A percentile compares a stretch with the other conserved stretches of the same genome.
phyloP scores from a whole-genome alignment of 2,329 filamentous ascomycete species.

The Falciphora oryzae region DNA sequence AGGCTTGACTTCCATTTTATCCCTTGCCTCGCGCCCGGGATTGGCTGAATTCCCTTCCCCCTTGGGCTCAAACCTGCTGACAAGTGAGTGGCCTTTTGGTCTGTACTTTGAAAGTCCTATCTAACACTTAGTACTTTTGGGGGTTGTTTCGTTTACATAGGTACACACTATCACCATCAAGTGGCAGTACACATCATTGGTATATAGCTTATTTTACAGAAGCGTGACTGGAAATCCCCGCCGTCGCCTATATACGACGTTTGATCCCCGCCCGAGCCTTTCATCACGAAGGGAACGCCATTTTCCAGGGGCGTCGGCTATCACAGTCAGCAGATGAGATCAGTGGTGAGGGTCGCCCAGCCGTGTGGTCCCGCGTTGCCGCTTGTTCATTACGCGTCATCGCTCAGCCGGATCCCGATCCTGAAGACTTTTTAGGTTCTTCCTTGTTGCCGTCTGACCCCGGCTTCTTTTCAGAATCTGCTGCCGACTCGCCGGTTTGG shows the following conservation, averaged over 20 bases:
- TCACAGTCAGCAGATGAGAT: neutral
- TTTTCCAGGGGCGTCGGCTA: neutral
- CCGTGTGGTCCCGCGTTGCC: too few species aligned
- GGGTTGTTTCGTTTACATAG: neutral
- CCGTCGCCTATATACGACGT: neutral
- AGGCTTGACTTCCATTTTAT: neutral
- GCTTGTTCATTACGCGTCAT: neutral
- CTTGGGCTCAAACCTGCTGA: neutral
- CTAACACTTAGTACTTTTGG: neutral
- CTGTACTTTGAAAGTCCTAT: neutral
- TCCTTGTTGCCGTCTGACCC: constrained; percentile 13
- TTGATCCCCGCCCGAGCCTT: neutral
- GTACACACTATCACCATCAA: neutral
- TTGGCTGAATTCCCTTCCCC: neutral
- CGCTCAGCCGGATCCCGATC: constrained; percentile 26
- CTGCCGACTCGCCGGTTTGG: constrained; percentile 1
- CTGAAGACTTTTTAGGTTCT: constrained; percentile 26
- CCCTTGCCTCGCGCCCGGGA: neutral
- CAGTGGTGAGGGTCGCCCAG: neutral
- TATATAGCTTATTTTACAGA: neutral
- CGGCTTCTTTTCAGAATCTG: constrained; percentile 10
- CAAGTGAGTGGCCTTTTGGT: neutral
- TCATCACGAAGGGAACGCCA: too few species aligned
- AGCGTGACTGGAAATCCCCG: neutral
- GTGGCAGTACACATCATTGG: neutral